Base-by-base conservation (phyloP, 257 asterid genomes). In the Paraleonurus japonicus region DNA sequence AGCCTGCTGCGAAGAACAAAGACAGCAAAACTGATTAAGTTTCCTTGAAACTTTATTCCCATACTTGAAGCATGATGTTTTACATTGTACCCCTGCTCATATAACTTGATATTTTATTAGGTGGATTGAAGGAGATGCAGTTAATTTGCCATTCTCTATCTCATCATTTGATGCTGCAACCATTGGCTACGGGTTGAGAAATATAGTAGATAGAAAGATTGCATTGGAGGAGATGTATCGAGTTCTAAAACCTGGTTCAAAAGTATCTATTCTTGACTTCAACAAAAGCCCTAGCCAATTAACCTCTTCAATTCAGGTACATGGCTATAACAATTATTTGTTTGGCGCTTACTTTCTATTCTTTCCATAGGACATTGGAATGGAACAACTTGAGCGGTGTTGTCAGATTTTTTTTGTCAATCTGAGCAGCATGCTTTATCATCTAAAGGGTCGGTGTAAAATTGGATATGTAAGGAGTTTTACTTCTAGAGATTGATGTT, bases 111-210 rank as follows among this genome's bases (percentile, higher is more conserved):
- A 28, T 50, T 5, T 55, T 22, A 47, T 24, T 82, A 91, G 97
- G 88, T 94, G 98, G 98, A 63, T 87, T 27, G 89, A 94, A 77
- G 98, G 97, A 61, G 88, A 87, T 82, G 97, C 96, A 43, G 80
- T 76, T 57, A 82, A 85, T 77, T 78, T 94, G 74, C 96, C 96
- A 67, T 94, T 91, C 83, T 71, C 96, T 0, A 81, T 70, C 58
- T 86, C 85, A 22, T 79, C 71, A 71, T 93, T 90, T 69, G 89
- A 93, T 75, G 95, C 92, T 51, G 89, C 92, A 45, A 90, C 97
- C 47, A 87, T 90, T 76, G 97, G 96, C 54, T 93, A 82, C 53
- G 98, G 98, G 45, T 72, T 94, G 61, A 79, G 96, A 70, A 94
- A 90, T 73, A 81, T 94, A 39, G 73, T 89, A 24, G 92, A 90